These are phyloP conservation scores for Daedaleopsis nitida DNA, from an alignment of 768 basidiomycete genomes.

Conservation along the genomic window DNA sequence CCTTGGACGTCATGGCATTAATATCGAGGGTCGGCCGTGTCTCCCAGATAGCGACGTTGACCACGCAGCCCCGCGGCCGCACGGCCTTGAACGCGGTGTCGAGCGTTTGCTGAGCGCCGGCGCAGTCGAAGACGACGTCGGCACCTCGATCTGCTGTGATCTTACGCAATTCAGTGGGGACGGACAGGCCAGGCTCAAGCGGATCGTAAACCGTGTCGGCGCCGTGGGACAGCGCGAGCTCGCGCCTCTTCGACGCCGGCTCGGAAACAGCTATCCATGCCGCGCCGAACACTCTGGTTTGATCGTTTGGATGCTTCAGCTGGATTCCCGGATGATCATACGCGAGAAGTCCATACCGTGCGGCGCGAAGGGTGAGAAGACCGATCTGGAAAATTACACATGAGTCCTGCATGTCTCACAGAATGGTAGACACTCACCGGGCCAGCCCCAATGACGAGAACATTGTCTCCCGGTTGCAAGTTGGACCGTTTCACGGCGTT, in stretches of 20 bases:
- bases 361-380: constrained; percentile 19
- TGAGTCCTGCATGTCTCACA: background rate
- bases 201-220: constrained; percentile 44
- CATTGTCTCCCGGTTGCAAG: constrained; percentile 40
- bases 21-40: constrained; percentile 36
- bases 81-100: constrained; percentile 39
- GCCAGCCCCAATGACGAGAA: constrained; percentile 46
- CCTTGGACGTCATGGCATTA: constrained; percentile 38
- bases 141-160: constrained; percentile 38
- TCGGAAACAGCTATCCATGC: constrained; percentile 43
- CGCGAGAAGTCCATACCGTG: constrained; percentile 10
- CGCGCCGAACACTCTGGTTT: constrained; percentile 27
- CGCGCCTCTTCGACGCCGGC: constrained; percentile 40
- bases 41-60: constrained; percentile 50
- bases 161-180: constrained; percentile 29
- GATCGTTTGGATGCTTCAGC: no score
- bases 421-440: constrained; percentile 35
- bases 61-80: constrained; percentile 40
- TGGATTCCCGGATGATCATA: background rate
- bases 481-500: constrained; percentile 45
- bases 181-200: constrained; percentile 19
- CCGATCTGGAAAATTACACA: constrained; percentile 19
- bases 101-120: constrained; percentile 42
- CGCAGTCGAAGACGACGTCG: constrained; percentile 50
- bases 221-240: constrained; percentile 38